phyloP scores from a whole-genome alignment of 148 eudicot species.

The Polygonum aviculare region DNA sequence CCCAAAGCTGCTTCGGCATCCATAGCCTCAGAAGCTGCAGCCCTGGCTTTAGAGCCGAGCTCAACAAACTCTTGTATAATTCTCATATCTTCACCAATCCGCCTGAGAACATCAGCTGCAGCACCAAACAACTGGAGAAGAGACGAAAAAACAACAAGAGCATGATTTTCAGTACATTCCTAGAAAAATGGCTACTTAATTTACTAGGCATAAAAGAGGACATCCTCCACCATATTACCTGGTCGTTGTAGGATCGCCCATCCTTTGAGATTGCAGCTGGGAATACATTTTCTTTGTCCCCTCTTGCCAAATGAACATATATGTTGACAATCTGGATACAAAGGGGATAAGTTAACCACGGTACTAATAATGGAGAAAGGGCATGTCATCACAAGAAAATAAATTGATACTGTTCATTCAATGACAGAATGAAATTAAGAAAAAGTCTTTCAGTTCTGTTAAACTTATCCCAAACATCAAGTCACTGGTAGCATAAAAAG shows the following conservation, averaged over 20 bases:
- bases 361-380: not conserved
- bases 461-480: not conserved
- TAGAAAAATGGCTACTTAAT: not conserved
- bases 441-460: not conserved
- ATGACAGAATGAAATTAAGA: not conserved
- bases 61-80: conserved; percentile 67
- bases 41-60: conserved; percentile 77
- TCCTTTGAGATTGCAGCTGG: conserved; percentile 86
- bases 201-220: not conserved
- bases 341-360: not conserved
- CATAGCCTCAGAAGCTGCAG: conserved; percentile 90
- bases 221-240: conserved; percentile 33
- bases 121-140: conserved; percentile 70
- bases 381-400: not conserved
- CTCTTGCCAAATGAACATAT: conserved; percentile 88
- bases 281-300: conserved; percentile 70
- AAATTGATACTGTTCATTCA: too few relatives aligned
- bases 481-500: not conserved
- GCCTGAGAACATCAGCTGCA: conserved; percentile 71
- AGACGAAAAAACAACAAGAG: not conserved
- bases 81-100: conserved; percentile 77
- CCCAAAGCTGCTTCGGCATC: conserved; percentile 94
- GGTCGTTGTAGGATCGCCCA: conserved; percentile 92
- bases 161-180: not conserved
- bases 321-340: conserved; percentile 68